Percentiles rank a stretch among this genome's conserved stretches.
These are phyloP conservation scores for Linderniella brevidens DNA, from an alignment of 257 asterid genomes.

Conservation along the genomic window DNA sequence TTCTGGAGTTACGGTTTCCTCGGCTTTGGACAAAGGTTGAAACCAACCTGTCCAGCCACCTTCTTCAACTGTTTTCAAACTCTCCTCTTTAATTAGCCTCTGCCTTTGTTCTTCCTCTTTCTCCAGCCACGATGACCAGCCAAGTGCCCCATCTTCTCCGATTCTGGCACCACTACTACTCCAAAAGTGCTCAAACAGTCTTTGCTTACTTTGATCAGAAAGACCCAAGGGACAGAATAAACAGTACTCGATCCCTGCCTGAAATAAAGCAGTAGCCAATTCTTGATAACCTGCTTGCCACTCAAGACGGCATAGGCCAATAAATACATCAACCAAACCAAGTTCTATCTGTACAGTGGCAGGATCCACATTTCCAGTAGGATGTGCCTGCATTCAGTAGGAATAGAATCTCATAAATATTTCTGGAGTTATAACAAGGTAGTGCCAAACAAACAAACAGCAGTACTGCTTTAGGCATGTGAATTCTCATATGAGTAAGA, in stretches of 20 bases:
- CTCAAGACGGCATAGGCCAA: slow-evolving; percentile 79
- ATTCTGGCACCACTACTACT: slow-evolving; percentile 77
- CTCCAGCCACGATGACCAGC: slow-evolving; percentile 90
- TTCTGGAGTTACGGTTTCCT: slow-evolving; percentile 30
- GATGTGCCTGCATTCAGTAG: slow-evolving; percentile 38
- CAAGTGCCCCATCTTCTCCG: slow-evolving; percentile 93
- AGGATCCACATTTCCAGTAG: slow-evolving; percentile 22
- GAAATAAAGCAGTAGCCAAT: slow-evolving; percentile 88
- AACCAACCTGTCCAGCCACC: slow-evolving; percentile 99
- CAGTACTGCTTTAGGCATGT: too few relatives aligned
- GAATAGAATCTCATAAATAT: slow-evolving; percentile 5
- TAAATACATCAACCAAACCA: slow-evolving; percentile 63
- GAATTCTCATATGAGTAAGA: background rate
- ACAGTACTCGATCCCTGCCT: slow-evolving; percentile 79
- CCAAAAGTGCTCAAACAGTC: slow-evolving; percentile 93
- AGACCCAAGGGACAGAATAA: slow-evolving; percentile 73
- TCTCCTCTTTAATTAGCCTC: slow-evolving; percentile 45
- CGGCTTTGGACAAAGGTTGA: slow-evolving; percentile 35
- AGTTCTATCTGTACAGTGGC: slow-evolving; percentile 55
- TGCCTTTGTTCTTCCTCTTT: slow-evolving; percentile 91
- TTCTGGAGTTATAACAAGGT: too few relatives aligned
- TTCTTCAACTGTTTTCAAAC: slow-evolving; percentile 36
- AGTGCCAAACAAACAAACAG: too few relatives aligned
- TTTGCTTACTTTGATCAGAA: slow-evolving; percentile 73
- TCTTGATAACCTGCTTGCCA: slow-evolving; percentile 96